Base-by-base conservation (phyloP, 306 rosid species). In the Quercus glauca region DNA sequence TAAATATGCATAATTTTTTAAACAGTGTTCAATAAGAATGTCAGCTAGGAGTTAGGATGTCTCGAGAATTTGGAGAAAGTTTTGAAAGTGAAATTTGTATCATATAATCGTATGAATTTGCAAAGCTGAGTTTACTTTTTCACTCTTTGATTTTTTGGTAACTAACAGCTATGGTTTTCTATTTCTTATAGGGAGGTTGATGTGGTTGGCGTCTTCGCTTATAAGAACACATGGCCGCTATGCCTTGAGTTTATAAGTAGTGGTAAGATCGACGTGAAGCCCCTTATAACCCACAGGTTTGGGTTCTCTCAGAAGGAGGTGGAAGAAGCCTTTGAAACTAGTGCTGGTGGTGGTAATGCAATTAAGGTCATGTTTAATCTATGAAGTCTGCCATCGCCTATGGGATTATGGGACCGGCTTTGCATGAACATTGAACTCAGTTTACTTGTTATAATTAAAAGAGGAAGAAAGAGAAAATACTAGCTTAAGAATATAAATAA, bases 311-410 rank as follows among this genome's bases (percentile, higher is more conserved):
- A 90, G 29, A 85, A 74, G 83, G 99, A 95, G 79, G 90, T 92
- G 58, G 99, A 90, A 87, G 94, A 91, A 49, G 97, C 96, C 15
- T 95, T 94, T 63, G 97, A 90, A 86, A 92, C 97, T n/a, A 94
- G 97, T 82, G 99, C 99, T 77, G 82, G 92, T 57, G 99, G 99
- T 15, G 97, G 97, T 70, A 83, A 77, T 68, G 97, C 99, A 59
- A 94, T 92, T 43, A 94, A 94, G 87, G 99, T 92, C 80, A 94
- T 94, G 97, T 94, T 94, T 86, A 94, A 92, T 84, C 88, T 92
- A 51, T 91, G 84, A 82, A 78, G 3, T 65, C 2, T 4, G 17
- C 21, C 35, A 33, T 33, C 35, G 35, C 35, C 35, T 9, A 8
- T 2, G 12, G 28, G 14, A 3, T 58, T 58, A 8, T 0, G 12